Evolutionary conservation across 371 early-diverging fungal genomes (phyloP).

Genomic region (Rhizopus sp.): DNA sequence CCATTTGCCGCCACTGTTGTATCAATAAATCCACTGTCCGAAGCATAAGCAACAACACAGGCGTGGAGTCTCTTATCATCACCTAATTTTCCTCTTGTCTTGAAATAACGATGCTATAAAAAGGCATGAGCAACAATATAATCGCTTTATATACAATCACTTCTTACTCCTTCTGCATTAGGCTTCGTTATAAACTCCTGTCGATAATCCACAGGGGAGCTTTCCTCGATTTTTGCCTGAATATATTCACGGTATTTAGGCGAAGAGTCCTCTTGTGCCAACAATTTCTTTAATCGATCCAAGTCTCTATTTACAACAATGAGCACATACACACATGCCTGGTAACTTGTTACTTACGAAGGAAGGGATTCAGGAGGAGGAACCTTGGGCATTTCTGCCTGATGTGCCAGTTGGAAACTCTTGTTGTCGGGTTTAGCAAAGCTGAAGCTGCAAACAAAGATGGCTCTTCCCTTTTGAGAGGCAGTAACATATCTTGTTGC

Average conservation of each 20-base stretch:
- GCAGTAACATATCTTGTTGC: conserved; percentile 49
- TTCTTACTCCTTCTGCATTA: no score
- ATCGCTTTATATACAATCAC: no score
- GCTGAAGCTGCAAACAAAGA: conserved; percentile 47
- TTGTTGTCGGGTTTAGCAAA: conserved; percentile 34
- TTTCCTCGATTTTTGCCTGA: conserved; percentile 39
- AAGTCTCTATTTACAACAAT: conserved; percentile 25
- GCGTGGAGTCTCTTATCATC: conserved; percentile 73
- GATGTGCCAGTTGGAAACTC: conserved; percentile 34
- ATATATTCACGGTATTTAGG: conserved; percentile 45
- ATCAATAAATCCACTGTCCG: conserved; percentile 65
- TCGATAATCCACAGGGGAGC: conserved; percentile 42
- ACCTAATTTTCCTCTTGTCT: conserved; percentile 62
- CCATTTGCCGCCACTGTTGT: conserved; percentile 67
- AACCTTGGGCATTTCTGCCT: conserved; percentile 36
- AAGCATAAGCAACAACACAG: conserved; percentile 56
- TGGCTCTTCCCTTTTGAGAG: conserved; percentile 46
- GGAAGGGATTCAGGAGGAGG: conserved; percentile 62
- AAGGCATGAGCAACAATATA: background rate
- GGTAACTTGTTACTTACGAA: conserved; percentile 31
- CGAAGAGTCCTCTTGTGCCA: conserved; percentile 49
- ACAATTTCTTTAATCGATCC: conserved; percentile 41
- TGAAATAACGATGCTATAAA: conserved; percentile 68
- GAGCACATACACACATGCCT: background rate
- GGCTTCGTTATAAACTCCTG: background rate